Evolutionary conservation across 768 basidiomycete genomes (phyloP).

Genomic region (Melanogaster broomeanus): DNA sequence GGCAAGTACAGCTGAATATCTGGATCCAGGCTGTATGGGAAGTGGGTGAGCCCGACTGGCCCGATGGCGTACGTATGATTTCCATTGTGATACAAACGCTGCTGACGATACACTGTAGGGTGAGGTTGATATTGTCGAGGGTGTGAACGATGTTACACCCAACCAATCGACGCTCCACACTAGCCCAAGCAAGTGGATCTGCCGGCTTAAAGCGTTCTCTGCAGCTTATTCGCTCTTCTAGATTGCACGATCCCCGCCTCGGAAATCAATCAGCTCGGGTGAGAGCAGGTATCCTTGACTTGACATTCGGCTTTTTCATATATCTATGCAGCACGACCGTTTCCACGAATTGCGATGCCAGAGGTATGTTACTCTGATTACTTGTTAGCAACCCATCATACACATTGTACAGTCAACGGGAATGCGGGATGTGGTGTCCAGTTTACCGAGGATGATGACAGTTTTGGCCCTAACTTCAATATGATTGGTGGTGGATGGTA

Average conservation of each 20-base stretch:
- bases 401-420: slow-evolving; percentile 23
- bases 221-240: slow-evolving; percentile 5
- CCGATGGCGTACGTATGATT: slow-evolving; percentile 9
- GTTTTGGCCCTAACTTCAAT: slow-evolving; percentile 31
- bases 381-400: too few relatives aligned
- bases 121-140: slow-evolving; percentile 54
- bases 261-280: too few relatives aligned
- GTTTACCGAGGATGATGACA: slow-evolving; percentile 12
- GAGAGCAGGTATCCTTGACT: too few relatives aligned
- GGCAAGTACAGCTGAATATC: slow-evolving; percentile 11
- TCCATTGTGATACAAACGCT: too few relatives aligned
- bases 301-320: too few relatives aligned
- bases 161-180: slow-evolving; percentile 39
- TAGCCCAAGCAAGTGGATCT: slow-evolving; percentile 17
- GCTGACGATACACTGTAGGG: too few relatives aligned
- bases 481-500: slow-evolving; percentile 40
- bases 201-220: background rate
- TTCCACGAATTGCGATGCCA: background rate
- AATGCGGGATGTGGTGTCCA: slow-evolving; percentile 23
- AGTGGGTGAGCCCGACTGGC: slow-evolving; percentile 23
- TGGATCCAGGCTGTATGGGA: slow-evolving; percentile 19
- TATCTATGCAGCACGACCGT: too few relatives aligned
- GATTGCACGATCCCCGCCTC: slow-evolving; percentile 26
- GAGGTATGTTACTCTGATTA: too few relatives aligned
- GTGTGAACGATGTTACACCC: slow-evolving; percentile 40